Evolutionary conservation across 257 asterid genomes (phyloP), one percentile per base, ranked within the genome.

Genomic region (Phtheirospermum japonicum): DNA sequence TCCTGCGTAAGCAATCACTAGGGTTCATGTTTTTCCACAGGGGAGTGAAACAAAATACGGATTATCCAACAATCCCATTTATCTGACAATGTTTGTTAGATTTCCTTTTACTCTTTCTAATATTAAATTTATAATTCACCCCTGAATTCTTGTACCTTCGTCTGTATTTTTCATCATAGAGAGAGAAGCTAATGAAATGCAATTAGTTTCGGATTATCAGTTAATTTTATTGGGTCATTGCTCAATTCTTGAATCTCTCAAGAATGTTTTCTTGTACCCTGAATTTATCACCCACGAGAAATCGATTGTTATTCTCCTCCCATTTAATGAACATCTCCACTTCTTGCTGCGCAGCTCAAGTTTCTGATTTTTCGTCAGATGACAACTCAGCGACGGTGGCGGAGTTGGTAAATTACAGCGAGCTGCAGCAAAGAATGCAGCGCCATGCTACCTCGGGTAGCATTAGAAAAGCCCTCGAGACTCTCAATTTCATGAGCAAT

Each of bases 391-490:
- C n/a, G n/a, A 10, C 6, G 57, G 28, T 51, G 18, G 37, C 45
- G 12, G 67, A 71, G 30, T 32, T 59, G 36, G 12, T 46, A 6
- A 49, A 34, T 40, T 80, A 78, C 71, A 48, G 20, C 32, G 82
- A 73, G 48, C 70, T 80, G 53, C 77, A 65, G 72, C 76, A 23
- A 9, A 73, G 62, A 68, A 75, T 83, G 84, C 86, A 70, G 73
- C 61, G 63, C 20, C 63, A 77, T 55, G 90, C 88, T 56, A 37
- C 68, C 23, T 65, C 83, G 17, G 86, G 85, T n/a, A 59, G 73
- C 72, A 68, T 81, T 28, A 40, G 32, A 34, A 62, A 77, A 67
- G 88, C 88, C 36, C 48, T 73, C 9, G 81, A 79, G 61, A 57
- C 74, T 42, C 76, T 81, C 61, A 43, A 64, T 61, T 37, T 51